Conservation (phyloP, 257 asterid species). For the Leptodermis oblonga region DNA sequence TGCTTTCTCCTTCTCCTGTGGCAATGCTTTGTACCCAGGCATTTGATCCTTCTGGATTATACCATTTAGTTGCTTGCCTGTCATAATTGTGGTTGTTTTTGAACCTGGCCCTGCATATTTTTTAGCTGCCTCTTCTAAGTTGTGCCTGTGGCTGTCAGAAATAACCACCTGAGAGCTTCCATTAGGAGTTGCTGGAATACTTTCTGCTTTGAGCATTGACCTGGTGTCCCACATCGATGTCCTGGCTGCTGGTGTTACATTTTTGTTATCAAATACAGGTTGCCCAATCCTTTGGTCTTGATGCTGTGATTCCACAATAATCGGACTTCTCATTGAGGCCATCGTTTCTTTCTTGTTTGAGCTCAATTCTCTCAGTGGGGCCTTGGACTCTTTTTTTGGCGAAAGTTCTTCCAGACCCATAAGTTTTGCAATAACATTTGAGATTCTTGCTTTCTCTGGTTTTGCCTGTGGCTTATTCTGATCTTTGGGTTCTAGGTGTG, state of each 20-base stretch:
- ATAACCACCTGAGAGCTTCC: constrained; percentile 22
- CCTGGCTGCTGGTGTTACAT: constrained; percentile 13
- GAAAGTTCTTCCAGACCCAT: constrained; percentile 91
- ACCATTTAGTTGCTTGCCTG: constrained; percentile 28
- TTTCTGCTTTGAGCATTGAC: constrained; percentile 27
- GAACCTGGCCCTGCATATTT: constrained; percentile 21
- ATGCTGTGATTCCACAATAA: constrained; percentile 12
- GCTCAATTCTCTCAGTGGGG: constrained; percentile 28
- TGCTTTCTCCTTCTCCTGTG: constrained; percentile 33
- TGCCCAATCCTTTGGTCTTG: constrained; percentile 13
- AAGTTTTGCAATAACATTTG: constrained; percentile 85
- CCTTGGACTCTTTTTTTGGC: constrained; percentile 25
- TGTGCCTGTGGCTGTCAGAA: constrained; percentile 28
- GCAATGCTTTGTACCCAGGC: constrained; percentile 18
- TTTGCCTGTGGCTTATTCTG: constrained; percentile 26
- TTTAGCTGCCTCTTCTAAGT: constrained; percentile 14
- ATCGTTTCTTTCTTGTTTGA: constrained; percentile 25
- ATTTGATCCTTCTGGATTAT: constrained; percentile 24
- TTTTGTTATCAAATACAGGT: constrained; percentile 14
- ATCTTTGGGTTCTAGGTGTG: constrained; percentile 25
- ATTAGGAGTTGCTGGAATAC: constrained; percentile 12
- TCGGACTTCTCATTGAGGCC: constrained; percentile 21
- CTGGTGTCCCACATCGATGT: constrained; percentile 27
- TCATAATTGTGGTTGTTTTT: constrained; percentile 11
- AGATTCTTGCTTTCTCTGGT: constrained; percentile 59